Base-by-base conservation (phyloP, 108 stramenopile species). In the Bacterosira constricta region DNA sequence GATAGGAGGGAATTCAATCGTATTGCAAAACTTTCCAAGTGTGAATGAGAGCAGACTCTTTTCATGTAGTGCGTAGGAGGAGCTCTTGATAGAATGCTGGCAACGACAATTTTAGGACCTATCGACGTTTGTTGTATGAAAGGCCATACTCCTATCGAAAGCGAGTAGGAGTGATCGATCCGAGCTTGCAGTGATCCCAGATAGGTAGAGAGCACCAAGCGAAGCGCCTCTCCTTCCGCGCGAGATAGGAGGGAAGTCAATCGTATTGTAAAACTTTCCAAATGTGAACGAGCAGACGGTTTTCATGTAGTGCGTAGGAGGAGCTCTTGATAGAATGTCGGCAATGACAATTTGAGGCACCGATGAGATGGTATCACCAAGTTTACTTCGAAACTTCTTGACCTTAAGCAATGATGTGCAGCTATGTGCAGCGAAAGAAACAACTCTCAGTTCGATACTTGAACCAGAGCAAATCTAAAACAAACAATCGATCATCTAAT, bases 21-120 rank as follows among this genome's bases (percentile, higher is more conserved):
- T 68, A 20, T 25, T 85, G 6, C 59, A 79, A 21, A 79, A 87
- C 61, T 54, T 87, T 31, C 84, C 86, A 6, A 68, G 77, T 15
- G 76, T 91, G 4, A 85, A 91, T 52, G n/a, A n/a, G 85, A 85
- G 7, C 54, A 63, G 21, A 72, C 77, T 1, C 47, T 91, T 10
- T 91, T 91, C 60, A 83, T 85, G 87, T 65, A 83, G 56, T 73
- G 71, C 55, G 64, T 91, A 1, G 90, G 84, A 11, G 90, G 88
- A 10, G 74, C 83, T 1, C 85, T 89, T 66, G 88, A 87, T n/a
- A n/a, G n/a, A n/a, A n/a, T n/a, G n/a, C n/a, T n/a, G n/a, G n/a
- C n/a, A n/a, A n/a, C n/a, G n/a, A n/a, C n/a, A n/a, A n/a, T n/a
- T n/a, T n/a, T n/a, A n/a, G n/a, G n/a, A n/a, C n/a, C n/a, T n/a